A percentile compares a stretch with the other conserved stretches of the same genome.
phyloP scores from a whole-genome alignment of 2,329 filamentous ascomycete genomes.

The Daldinia sp. region DNA sequence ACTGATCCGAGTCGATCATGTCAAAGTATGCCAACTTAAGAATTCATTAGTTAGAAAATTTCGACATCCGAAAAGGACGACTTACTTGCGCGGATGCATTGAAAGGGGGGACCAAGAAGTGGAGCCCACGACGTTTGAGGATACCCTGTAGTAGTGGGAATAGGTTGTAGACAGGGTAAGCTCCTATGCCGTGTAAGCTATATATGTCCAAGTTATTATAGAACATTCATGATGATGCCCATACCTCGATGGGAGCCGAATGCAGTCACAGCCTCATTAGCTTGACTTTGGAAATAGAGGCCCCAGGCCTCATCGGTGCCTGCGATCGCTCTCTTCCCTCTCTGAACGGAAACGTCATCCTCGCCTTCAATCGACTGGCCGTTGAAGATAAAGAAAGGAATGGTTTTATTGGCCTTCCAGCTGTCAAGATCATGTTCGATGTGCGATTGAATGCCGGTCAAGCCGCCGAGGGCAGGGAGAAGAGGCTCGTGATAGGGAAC shows the following conservation, averaged over 20 bases:
- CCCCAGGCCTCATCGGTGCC: slow-evolving; percentile 86
- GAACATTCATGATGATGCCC: background rate
- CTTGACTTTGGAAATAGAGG: slow-evolving; percentile 83
- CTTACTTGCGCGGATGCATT: slow-evolving; percentile 86
- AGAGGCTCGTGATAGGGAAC: slow-evolving; percentile 84
- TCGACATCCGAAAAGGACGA: slow-evolving; percentile 25
- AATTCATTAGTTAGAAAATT: slow-evolving; percentile 49
- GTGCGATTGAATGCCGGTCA: slow-evolving; percentile 81
- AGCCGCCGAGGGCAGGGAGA: slow-evolving; percentile 87
- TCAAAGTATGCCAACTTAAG: slow-evolving; percentile 81
- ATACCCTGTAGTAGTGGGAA: slow-evolving; percentile 82
- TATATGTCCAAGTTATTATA: background rate
- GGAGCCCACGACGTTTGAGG: slow-evolving; percentile 74
- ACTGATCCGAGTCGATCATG: slow-evolving; percentile 73
- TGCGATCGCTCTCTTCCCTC: slow-evolving; percentile 73
- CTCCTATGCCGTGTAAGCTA: slow-evolving; percentile 63
- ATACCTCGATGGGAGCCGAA: slow-evolving; percentile 84
- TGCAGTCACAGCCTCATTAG: slow-evolving; percentile 83
- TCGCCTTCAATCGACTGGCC: slow-evolving; percentile 84
- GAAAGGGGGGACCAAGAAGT: slow-evolving; percentile 87
- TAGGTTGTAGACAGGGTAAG: slow-evolving; percentile 77
- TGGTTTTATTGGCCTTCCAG: slow-evolving; percentile 77
- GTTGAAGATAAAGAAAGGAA: slow-evolving; percentile 91
- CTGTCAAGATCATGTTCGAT: slow-evolving; percentile 81
- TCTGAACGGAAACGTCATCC: slow-evolving; percentile 75